Evolutionary conservation across 331 rosid species (phyloP).

Genomic region (Arachis monticola): DNA sequence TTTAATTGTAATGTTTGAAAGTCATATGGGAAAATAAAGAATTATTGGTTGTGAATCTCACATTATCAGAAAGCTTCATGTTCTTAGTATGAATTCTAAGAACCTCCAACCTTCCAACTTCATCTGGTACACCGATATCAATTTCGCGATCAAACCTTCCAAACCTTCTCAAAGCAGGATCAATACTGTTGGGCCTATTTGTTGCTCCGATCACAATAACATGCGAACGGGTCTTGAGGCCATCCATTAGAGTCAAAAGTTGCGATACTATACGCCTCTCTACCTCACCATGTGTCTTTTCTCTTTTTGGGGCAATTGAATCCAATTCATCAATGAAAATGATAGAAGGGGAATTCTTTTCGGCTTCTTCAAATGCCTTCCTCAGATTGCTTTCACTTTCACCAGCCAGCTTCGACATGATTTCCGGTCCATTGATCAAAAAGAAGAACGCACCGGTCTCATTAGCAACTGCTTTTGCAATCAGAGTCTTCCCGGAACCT

Average conservation of each 20-base stretch:
- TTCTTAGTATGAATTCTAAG: slow-evolving; percentile 66
- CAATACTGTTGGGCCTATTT: slow-evolving; percentile 65
- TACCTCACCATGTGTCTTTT: slow-evolving; percentile 67
- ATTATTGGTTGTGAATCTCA: slow-evolving; percentile 26
- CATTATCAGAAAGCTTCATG: slow-evolving; percentile 67
- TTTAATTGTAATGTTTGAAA: too few relatives aligned
- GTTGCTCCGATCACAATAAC: slow-evolving; percentile 70
- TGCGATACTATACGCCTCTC: slow-evolving; percentile 68
- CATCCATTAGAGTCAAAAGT: slow-evolving; percentile 72
- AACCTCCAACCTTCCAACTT: slow-evolving; percentile 69
- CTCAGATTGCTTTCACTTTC: slow-evolving; percentile 67
- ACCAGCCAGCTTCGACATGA: slow-evolving; percentile 68
- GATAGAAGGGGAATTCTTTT: slow-evolving; percentile 64
- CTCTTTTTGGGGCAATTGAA: slow-evolving; percentile 70
- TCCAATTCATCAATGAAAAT: slow-evolving; percentile 64
- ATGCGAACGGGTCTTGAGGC: slow-evolving; percentile 62
- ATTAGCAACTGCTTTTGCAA: slow-evolving; percentile 70
- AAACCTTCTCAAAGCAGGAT: slow-evolving; percentile 67
- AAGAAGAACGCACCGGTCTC: slow-evolving; percentile 71
- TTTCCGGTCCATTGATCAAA: slow-evolving; percentile 63
- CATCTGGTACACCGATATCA: slow-evolving; percentile 68
- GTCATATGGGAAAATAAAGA: too few relatives aligned
- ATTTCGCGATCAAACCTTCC: slow-evolving; percentile 72
- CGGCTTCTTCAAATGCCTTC: slow-evolving; percentile 70
- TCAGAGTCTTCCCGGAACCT: slow-evolving; percentile 65